Conservation (phyloP, 768 basidiomycete genomes). For the Lentinula detonsa region DNA sequence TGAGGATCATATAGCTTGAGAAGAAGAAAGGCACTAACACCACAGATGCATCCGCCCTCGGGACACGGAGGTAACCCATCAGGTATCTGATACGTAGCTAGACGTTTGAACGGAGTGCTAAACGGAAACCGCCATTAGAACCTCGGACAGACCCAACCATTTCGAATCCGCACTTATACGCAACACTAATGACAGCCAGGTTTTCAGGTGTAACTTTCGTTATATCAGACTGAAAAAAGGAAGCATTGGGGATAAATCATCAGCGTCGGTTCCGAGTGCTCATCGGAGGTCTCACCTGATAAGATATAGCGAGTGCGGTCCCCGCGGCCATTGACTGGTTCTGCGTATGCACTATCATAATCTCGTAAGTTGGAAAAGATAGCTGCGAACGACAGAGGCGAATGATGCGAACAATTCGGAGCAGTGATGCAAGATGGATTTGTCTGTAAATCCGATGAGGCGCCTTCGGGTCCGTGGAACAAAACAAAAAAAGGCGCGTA, state of each 20-base stretch:
- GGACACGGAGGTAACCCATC: conserved; percentile 44
- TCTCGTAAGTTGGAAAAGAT: background rate
- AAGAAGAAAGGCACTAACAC: conserved; percentile 25
- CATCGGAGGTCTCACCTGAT: conserved; percentile 25
- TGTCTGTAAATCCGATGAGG: conserved; percentile 19
- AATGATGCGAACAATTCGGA: conserved; percentile 38
- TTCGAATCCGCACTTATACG: conserved; percentile 30
- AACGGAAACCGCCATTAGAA: background rate
- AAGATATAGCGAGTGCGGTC: conserved; percentile 51
- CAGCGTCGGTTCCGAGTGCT: background rate
- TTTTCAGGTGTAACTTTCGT: conserved; percentile 39
- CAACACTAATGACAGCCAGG: conserved; percentile 44
- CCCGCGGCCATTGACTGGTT: conserved; percentile 47
- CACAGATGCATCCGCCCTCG: conserved; percentile 43
- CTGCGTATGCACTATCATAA: conserved; percentile 10
- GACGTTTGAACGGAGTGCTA: conserved; percentile 51
- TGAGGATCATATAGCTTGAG: background rate
- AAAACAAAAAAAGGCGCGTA: conserved; percentile 17
- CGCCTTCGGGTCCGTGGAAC: background rate
- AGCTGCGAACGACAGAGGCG: background rate
- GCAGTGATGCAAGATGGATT: conserved; percentile 34
- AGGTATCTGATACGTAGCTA: conserved; percentile 41
- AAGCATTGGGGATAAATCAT: background rate
- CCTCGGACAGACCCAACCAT: too few species aligned
- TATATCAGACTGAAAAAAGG: conserved; percentile 34